Evolutionary conservation across 2,329 filamentous ascomycete genomes (phyloP), one percentile per base, ranked within the genome.

Genomic region (Trichoderma sp.): DNA sequence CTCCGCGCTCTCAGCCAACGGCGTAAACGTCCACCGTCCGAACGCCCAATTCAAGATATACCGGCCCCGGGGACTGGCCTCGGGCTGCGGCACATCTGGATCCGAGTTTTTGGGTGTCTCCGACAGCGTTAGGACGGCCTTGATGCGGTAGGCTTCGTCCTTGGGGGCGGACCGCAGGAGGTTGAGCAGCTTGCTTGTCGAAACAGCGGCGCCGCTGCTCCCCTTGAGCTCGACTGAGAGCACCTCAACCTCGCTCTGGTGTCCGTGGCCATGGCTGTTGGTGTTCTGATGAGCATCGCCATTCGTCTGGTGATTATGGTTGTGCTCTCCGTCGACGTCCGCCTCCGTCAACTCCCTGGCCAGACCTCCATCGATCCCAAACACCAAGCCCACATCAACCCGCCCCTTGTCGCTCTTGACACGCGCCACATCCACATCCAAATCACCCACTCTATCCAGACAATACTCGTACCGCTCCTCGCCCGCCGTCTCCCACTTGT

Each of bases 41-140:
- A 99, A 99, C 0, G 95, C 95, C 95, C 95, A 99, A 76, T 99
- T 99, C 66, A 99, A 84, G 51, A 99, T 97, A 74, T 95, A 97
- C 63, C 91, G 83, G 2, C 73, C 75, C 2, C 67, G 67, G 3
- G 77, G 71, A 55, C 72, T 71, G 5, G 72, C 71, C 7, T 72
- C 72, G 5, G 74, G 74, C 39, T 77, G 72, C 7, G 75, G 74
- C 0, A 74, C 71, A 45, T 83, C 81, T 26, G 81, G 79, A 63
- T 85, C 83, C 0, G 86, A 87, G 71, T 81, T 81, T 19, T 70
- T 69, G 9, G 86, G 80, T 0, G 78, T 72, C 0, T 79, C 74
- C 0, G 81, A 78, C 2, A 83, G 79, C 1, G 82, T 81, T 14
- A 86, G 71, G 10, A 87, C 79, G 12, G 86, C 91, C 77, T 99